Base-by-base conservation (phyloP, 1,284 basidiomycete genomes). In the Irpex rosettiformis region DNA sequence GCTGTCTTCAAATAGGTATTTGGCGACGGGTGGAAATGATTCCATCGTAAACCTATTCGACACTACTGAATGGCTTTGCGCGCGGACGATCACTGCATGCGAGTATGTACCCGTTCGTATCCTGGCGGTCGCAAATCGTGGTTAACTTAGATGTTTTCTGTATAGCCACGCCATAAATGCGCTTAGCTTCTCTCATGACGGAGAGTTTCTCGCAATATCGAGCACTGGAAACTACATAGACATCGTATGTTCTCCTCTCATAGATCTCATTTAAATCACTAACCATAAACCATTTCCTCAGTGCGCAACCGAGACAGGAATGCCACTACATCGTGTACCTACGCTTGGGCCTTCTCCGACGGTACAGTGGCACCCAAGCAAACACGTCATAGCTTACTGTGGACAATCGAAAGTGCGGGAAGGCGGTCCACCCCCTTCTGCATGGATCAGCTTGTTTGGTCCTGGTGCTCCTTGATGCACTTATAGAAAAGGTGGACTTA, bases 41-140 rank as follows among this genome's bases (percentile, higher is more conserved):
- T 89, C 88, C 2, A 91, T 92, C 59, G 84, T 93, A 52, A 89
- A 91, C 66, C 73, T 91, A 65, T 90, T 91, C 67, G 89, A 91
- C 67, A 67, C 85, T 56, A 75, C 77, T n/a, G 88, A 91, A 59
- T 91, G 88, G 88, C 87, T 91, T 60, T 88, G 85, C 62, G 79
- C 82, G 3, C 79, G 85, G 48, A 90, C 88, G 6, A 88, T 92
- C 59, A 83, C 86, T 21, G 78, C 81, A 30, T 89, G 88, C 84
- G 89, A 91, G 90, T 92, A 69, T 62, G 87, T 82, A 2, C n/a
- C n/a, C n/a, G n/a, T n/a, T n/a, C n/a, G n/a, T n/a, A n/a, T n/a
- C n/a, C n/a, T n/a, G n/a, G n/a, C n/a, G n/a, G n/a, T n/a, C n/a
- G n/a, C n/a, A n/a, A n/a, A n/a, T n/a, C n/a, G n/a, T n/a, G n/a